Conservation (phyloP, 2,329 filamentous ascomycete species). For the Helicocarpus griseus region DNA sequence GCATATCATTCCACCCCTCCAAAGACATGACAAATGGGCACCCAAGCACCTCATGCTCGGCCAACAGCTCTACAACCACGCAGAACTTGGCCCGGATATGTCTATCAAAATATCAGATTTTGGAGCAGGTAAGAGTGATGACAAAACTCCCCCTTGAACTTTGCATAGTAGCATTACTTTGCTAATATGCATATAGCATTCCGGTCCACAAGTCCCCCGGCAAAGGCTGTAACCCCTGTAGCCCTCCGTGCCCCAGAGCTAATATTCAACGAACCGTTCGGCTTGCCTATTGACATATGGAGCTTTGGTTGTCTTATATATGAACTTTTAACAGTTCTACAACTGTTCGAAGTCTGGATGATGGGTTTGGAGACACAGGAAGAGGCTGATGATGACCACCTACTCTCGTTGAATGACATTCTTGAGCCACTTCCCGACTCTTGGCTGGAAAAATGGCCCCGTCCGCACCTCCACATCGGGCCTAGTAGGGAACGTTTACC, state of each 20-base stretch:
- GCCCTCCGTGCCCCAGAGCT: slow-evolving; percentile 22
- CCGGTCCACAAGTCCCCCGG: slow-evolving; percentile 16
- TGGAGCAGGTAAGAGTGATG: slow-evolving; percentile 13
- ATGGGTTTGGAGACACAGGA: slow-evolving; percentile 12
- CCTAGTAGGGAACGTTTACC: slow-evolving; percentile 12
- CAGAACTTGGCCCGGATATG: slow-evolving; percentile 10
- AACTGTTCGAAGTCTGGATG: slow-evolving; percentile 12
- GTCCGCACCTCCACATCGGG: slow-evolving; percentile 13
- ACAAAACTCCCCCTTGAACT: neutral
- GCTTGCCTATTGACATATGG: slow-evolving; percentile 26
- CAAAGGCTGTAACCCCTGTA: slow-evolving; percentile 17
- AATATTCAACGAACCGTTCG: slow-evolving; percentile 22
- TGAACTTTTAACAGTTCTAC: slow-evolving; percentile 15
- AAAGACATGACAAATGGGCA: slow-evolving; percentile 17
- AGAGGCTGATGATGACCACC: slow-evolving; percentile 16
- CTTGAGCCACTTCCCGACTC: slow-evolving; percentile 14
- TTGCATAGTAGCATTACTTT: slow-evolving; percentile 9
- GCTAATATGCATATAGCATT: slow-evolving; percentile 17
- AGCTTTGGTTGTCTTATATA: slow-evolving; percentile 17
- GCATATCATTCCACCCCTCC: slow-evolving; percentile 10
- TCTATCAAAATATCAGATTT: slow-evolving; percentile 17
- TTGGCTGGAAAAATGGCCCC: slow-evolving; percentile 15
- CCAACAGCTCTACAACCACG: slow-evolving; percentile 14
- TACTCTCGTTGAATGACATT: slow-evolving; percentile 15
- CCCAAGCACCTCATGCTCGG: slow-evolving; percentile 14